Evolutionary conservation across 129 eudicot species (phyloP).

Genomic region (Mikania micrantha): DNA sequence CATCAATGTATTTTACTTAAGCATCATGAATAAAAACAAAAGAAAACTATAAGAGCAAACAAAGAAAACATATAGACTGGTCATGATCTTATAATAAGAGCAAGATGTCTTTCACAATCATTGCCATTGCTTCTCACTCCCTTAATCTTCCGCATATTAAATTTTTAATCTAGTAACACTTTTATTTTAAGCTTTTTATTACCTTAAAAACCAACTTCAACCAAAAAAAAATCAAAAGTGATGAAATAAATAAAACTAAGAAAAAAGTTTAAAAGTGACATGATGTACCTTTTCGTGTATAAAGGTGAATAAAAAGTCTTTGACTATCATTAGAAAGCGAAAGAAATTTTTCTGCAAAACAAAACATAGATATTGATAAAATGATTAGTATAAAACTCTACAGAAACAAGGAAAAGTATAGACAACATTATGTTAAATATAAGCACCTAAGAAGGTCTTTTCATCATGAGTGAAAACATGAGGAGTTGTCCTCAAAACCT

Average conservation of each 20-base stretch:
- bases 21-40: not conserved
- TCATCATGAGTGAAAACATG: slow-evolving; percentile 66
- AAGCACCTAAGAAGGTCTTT: slow-evolving; percentile 55
- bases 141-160: not conserved
- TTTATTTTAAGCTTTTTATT: not conserved
- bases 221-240: not conserved
- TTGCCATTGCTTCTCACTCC: not conserved
- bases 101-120: not conserved
- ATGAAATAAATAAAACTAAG: not conserved
- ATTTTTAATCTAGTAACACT: not conserved
- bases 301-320: slow-evolving; percentile 78
- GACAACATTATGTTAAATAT: not conserved
- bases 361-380: not conserved
- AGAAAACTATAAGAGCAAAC: not conserved
- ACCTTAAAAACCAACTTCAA: not conserved
- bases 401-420: not conserved
- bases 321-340: slow-evolving; percentile 78
- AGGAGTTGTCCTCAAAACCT: slow-evolving; percentile 47
- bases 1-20: no score
- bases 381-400: slow-evolving; percentile 1
- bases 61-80: not conserved
- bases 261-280: slow-evolving; percentile 2
- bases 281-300: slow-evolving; percentile 78
- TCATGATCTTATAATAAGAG: not conserved
- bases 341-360: slow-evolving; percentile 50